phyloP scores from a whole-genome alignment of 306 rosid genomes.

The Quercus rubra region DNA sequence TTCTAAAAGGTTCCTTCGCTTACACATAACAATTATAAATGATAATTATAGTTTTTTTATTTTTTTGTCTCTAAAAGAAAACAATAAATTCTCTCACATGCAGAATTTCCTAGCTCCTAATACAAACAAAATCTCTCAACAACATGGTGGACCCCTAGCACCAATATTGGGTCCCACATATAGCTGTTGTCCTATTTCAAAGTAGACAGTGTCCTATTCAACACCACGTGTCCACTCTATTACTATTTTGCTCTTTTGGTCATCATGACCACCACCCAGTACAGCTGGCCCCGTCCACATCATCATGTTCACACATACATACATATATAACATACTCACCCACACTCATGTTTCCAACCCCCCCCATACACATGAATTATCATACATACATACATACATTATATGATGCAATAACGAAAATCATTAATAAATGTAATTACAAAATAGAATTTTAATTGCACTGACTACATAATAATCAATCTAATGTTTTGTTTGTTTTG shows the following conservation, averaged over 20 bases:
- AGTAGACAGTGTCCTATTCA: background rate
- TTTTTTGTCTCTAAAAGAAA: too few species aligned
- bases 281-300: constrained; percentile 9
- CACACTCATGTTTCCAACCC: background rate
- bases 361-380: background rate
- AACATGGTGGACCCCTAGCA: background rate
- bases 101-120: background rate
- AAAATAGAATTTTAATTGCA: too few species aligned
- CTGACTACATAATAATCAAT: too few species aligned
- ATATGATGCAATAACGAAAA: background rate
- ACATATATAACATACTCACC: too few species aligned
- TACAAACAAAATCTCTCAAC: constrained; percentile 11
- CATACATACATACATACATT: background rate
- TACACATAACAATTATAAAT: too few species aligned
- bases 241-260: background rate
- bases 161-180: background rate
- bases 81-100: background rate
- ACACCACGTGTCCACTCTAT: constrained; percentile 4
- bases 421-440: too few species aligned
- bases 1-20: too few species aligned
- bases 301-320: background rate
- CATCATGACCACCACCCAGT: background rate
- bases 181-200: background rate
- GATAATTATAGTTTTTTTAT: too few species aligned
- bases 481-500: accelerated